These are phyloP conservation scores for Malassezia japonica DNA, from an alignment of 1,284 basidiomycete species.

Conservation along the genomic window DNA sequence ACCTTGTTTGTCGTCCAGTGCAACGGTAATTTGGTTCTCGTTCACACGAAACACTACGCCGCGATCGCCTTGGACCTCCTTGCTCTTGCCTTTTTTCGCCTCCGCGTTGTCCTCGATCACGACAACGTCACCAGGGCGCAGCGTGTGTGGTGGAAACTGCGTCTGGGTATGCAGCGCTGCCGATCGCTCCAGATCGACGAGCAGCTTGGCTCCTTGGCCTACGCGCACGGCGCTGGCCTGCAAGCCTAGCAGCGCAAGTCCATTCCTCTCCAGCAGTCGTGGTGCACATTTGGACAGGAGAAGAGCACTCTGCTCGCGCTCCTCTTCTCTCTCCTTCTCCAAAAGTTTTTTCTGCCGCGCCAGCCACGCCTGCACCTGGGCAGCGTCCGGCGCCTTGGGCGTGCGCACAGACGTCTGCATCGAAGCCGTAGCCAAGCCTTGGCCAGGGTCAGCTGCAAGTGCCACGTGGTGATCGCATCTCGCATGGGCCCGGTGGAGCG, in stretches of 20 bases:
- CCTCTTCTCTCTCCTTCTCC: conserved; percentile 64
- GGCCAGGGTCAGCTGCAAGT: background rate
- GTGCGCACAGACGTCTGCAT: conserved; percentile 17
- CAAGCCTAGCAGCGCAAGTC: conserved; percentile 67
- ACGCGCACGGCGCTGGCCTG: conserved; percentile 63
- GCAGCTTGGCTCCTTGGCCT: conserved; percentile 81
- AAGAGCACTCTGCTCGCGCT: conserved; percentile 69
- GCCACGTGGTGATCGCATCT: conserved; percentile 14
- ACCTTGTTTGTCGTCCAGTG: conserved; percentile 1
- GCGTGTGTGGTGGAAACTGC: conserved; percentile 70
- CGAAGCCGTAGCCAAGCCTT: background rate
- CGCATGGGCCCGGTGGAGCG: background rate
- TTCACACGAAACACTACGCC: conserved; percentile 51
- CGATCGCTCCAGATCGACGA: conserved; percentile 76
- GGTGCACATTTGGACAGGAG: conserved; percentile 73
- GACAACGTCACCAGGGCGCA: conserved; percentile 75
- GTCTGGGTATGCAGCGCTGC: conserved; percentile 65
- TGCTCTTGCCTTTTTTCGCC: conserved; percentile 3
- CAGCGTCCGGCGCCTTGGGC: conserved; percentile 21
- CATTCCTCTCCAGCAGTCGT: conserved; percentile 74
- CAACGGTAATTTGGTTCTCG: conserved; percentile 8
- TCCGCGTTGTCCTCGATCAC: conserved; percentile 62
- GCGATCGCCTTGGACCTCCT: background rate
- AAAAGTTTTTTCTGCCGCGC: conserved; percentile 63
- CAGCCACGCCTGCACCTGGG: conserved; percentile 56